phyloP scores from a whole-genome alignment of 139 green algal genomes.

The Micractinium sp. region DNA sequence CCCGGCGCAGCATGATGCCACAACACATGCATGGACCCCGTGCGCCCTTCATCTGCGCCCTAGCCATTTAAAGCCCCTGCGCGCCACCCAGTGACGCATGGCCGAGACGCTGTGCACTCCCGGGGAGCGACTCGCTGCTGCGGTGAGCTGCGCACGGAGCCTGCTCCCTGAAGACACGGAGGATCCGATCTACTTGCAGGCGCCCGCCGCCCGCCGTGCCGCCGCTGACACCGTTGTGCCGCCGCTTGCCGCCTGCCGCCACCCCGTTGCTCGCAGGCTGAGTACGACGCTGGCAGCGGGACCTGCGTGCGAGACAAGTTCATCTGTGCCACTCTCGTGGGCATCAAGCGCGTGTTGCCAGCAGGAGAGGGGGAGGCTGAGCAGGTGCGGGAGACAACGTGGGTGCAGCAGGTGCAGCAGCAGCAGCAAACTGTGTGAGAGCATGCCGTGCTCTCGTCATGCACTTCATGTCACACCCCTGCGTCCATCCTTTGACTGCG shows the following conservation, averaged over 20 bases:
- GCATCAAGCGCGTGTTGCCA: constrained; percentile 26
- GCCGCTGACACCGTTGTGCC: not conserved
- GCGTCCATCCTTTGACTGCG: not conserved
- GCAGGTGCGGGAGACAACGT: not conserved
- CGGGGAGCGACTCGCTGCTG: constrained; percentile 33
- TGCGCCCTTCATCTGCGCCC: too few species aligned
- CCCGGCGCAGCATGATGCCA: too few species aligned
- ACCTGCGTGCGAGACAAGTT: constrained; percentile 55
- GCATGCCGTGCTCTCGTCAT: not conserved
- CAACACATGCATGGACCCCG: too few species aligned
- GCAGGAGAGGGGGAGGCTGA: not conserved
- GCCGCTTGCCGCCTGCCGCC: not conserved
- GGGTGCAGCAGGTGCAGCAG: not conserved
- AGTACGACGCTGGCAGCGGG: constrained; percentile 53
- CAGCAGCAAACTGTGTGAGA: not conserved
- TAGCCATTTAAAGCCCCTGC: too few species aligned
- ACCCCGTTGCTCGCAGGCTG: constrained; percentile 20
- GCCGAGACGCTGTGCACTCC: constrained; percentile 24
- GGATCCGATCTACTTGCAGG: not conserved
- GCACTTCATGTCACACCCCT: not conserved
- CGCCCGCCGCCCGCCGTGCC: not conserved
- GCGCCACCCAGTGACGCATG: not conserved
- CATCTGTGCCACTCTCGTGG: constrained; percentile 64
- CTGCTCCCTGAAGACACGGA: not conserved
- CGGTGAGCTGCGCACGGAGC: constrained; percentile 15